Conservation (phyloP, 257 asterid species). For the Nicotiana tomentosiformis region DNA sequence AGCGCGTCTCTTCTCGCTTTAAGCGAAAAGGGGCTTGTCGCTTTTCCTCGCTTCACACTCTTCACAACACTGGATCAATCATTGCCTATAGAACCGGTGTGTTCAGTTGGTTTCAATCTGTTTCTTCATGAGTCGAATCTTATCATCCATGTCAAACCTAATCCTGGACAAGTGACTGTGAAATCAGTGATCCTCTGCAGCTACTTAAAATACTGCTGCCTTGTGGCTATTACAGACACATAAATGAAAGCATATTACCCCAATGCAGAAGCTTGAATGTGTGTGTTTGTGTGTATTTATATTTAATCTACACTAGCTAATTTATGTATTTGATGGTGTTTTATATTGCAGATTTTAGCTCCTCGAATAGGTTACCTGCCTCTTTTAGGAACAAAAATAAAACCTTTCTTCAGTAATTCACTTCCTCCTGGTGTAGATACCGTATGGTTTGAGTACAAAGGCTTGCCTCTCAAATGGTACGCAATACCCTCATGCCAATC, state of each 20-base stretch:
- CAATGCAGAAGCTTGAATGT: neutral
- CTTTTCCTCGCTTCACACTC: no score
- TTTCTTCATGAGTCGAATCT: neutral
- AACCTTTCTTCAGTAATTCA: conserved; percentile 80
- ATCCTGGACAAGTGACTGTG: neutral
- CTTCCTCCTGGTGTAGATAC: conserved; percentile 98
- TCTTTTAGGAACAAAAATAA: conserved; percentile 71
- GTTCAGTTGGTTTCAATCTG: neutral
- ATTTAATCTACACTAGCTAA: neutral
- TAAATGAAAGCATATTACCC: neutral
- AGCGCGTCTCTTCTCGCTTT: no score
- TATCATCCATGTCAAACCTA: neutral
- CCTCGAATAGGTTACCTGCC: conserved; percentile 94
- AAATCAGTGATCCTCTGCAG: neutral
- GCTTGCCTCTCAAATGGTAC: conserved; percentile 96
- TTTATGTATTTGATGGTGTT: conserved; percentile 7
- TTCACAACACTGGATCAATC: neutral
- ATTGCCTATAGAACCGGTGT: neutral
- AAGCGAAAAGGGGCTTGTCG: no score
- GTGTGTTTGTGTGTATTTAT: neutral
- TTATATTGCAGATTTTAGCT: conserved; percentile 69
- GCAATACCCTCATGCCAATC: conserved; percentile 8
- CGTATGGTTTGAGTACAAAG: conserved; percentile 96
- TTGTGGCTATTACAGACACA: neutral
- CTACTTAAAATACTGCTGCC: neutral